Conservation (phyloP, 2,329 filamentous ascomycete species). For the Colletotrichum sansevieriae region DNA sequence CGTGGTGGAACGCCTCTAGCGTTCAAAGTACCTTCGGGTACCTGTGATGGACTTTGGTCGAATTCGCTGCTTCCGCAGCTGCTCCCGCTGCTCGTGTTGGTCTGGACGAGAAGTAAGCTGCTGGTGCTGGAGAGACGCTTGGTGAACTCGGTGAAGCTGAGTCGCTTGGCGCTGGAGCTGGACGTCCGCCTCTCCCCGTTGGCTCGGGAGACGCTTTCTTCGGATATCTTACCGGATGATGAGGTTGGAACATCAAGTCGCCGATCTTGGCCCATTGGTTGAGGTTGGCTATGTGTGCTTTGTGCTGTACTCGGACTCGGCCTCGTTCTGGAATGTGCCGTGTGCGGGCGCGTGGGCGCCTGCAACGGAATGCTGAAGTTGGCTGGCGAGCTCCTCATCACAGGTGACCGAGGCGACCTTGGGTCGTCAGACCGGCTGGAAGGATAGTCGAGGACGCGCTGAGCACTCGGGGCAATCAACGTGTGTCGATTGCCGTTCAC, state of each 20-base stretch:
- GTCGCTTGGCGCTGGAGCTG: constrained; percentile 66
- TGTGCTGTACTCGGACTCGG: constrained; percentile 60
- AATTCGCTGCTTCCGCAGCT: constrained; percentile 62
- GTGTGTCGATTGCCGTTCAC: constrained; percentile 47
- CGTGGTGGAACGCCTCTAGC: constrained; percentile 49
- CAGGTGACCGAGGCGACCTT: constrained; percentile 51
- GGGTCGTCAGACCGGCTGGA: constrained; percentile 56
- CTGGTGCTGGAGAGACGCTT: constrained; percentile 72
- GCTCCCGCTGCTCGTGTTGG: constrained; percentile 64
- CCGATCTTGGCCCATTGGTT: constrained; percentile 50
- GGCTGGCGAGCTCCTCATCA: constrained; percentile 45
- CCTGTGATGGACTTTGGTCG: constrained; percentile 55
- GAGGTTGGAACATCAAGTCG: constrained; percentile 44
- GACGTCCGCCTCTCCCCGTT: constrained; percentile 64
- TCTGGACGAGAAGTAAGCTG: constrained; percentile 70
- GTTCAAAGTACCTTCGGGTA: constrained; percentile 49
- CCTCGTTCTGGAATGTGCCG: constrained; percentile 63
- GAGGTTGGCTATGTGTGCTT: constrained; percentile 63
- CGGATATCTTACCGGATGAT: constrained; percentile 47
- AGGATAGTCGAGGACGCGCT: constrained; percentile 65
- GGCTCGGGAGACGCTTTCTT: constrained; percentile 51
- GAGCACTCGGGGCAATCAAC: constrained; percentile 61
- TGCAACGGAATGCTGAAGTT: constrained; percentile 41
- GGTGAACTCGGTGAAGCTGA: constrained; percentile 73
- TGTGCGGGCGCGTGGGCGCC: constrained; percentile 61